Evolutionary conservation across 2,329 filamentous ascomycete genomes (phyloP).

Genomic region (Aspergillus latus): DNA sequence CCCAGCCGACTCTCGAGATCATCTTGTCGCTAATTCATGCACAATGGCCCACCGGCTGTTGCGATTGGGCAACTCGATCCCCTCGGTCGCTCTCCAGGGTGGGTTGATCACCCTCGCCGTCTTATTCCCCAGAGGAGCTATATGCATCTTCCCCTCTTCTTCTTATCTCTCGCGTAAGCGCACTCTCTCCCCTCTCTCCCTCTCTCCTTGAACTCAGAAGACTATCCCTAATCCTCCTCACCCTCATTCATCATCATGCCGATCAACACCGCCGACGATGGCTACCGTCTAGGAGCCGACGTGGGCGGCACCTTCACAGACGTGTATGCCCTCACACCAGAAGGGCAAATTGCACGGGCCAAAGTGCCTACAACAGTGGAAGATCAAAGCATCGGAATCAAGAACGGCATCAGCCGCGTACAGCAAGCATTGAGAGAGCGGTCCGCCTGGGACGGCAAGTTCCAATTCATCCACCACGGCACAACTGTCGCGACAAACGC

Average conservation of each 20-base stretch:
- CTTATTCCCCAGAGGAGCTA: no score
- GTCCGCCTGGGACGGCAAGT: conserved; percentile 46
- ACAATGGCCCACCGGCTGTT: no score
- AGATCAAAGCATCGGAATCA: conserved; percentile 51
- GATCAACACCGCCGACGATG: background rate
- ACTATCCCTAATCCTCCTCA: background rate
- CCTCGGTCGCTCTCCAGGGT: no score
- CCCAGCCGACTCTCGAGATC: no score
- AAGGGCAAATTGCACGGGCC: conserved; percentile 46
- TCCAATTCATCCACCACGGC: conserved; percentile 52
- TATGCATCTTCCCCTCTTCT: no score
- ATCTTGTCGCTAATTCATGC: no score
- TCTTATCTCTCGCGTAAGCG: no score
- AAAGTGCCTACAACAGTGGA: conserved; percentile 49
- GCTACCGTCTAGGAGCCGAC: conserved; percentile 27
- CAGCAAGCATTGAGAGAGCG: conserved; percentile 40
- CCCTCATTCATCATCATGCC: no score
- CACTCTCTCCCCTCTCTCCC: no score
- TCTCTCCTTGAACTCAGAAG: background rate
- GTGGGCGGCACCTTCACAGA: conserved; percentile 50
- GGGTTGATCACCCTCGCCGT: no score
- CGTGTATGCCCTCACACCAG: conserved; percentile 49
- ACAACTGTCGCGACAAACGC: conserved; percentile 53
- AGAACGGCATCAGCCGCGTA: conserved; percentile 47
- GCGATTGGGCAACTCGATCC: no score